A percentile compares a stretch with the other conserved stretches of the same genome.
Conservation (phyloP, 805 yeast species). For the Saccharomycopsis schoenii region DNA sequence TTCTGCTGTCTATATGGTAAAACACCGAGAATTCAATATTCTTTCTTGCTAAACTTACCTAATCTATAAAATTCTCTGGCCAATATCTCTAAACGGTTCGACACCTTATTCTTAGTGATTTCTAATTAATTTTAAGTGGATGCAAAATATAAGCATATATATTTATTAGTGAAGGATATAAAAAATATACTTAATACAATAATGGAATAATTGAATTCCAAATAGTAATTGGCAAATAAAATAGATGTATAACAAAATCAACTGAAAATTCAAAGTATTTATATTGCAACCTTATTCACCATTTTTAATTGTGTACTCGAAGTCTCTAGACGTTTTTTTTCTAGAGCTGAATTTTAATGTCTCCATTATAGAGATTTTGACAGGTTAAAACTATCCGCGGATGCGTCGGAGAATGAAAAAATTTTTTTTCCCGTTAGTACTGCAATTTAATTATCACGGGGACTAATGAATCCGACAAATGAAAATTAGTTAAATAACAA, state of each 20-base stretch:
- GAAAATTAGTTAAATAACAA: neutral
- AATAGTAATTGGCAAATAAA: too few species aligned
- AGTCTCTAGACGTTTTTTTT: conserved; percentile 1
- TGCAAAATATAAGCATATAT: neutral
- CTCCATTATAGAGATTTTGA: neutral
- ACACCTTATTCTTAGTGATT: too few species aligned
- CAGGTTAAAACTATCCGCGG: neutral
- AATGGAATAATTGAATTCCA: neutral
- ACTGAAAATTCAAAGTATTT: neutral
- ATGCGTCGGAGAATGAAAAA: neutral
- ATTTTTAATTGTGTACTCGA: neutral
- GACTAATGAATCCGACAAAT: neutral
- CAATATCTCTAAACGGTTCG: too few species aligned
- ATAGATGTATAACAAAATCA: neutral
- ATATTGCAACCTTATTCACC: neutral
- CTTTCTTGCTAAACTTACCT: too few species aligned
- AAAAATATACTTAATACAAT: neutral
- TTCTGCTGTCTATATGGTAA: too few species aligned
- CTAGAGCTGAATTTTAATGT: neutral
- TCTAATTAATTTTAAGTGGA: too few species aligned
- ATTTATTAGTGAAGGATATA: neutral
- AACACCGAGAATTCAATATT: too few species aligned
- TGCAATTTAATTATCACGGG: neutral
- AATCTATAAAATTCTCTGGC: too few species aligned
- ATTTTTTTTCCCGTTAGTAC: neutral